Conservation (phyloP, 768 basidiomycete species). For the Hericium rajendrae region DNA sequence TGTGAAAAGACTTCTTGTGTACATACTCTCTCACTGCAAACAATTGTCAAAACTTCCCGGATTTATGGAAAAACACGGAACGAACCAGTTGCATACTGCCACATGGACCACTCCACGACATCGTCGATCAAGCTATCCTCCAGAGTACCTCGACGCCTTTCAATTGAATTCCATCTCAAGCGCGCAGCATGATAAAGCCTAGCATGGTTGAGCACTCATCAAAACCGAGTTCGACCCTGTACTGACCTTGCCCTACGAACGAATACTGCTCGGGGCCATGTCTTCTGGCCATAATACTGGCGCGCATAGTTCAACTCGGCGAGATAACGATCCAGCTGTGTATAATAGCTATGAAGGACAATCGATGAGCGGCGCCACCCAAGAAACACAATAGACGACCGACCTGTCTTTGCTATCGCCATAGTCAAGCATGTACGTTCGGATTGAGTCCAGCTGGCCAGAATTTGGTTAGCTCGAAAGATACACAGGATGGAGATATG, state of each 20-base stretch:
- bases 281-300: slow-evolving; percentile 60
- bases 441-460: slow-evolving; percentile 51
- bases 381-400: slow-evolving; percentile 16
- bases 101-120: slow-evolving; percentile 65
- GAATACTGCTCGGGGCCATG: slow-evolving; percentile 67
- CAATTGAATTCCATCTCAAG: slow-evolving; percentile 65
- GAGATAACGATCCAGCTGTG: slow-evolving; percentile 47
- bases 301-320: slow-evolving; percentile 59
- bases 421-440: slow-evolving; percentile 66
- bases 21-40: slow-evolving; percentile 23
- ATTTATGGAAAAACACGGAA: neutral
- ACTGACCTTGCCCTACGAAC: slow-evolving; percentile 55
- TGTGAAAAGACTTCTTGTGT: neutral
- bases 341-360: slow-evolving; percentile 34
- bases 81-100: slow-evolving; percentile 54
- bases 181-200: slow-evolving; percentile 61
- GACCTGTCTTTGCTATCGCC: slow-evolving; percentile 57
- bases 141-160: slow-evolving; percentile 46
- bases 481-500: neutral
- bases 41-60: neutral
- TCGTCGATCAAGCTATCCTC: slow-evolving; percentile 65
- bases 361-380: neutral
- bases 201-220: neutral
- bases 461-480: neutral
- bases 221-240: neutral